Conservation (phyloP, 78 protist genomes). For the Cavenderia fasciculata region DNA sequence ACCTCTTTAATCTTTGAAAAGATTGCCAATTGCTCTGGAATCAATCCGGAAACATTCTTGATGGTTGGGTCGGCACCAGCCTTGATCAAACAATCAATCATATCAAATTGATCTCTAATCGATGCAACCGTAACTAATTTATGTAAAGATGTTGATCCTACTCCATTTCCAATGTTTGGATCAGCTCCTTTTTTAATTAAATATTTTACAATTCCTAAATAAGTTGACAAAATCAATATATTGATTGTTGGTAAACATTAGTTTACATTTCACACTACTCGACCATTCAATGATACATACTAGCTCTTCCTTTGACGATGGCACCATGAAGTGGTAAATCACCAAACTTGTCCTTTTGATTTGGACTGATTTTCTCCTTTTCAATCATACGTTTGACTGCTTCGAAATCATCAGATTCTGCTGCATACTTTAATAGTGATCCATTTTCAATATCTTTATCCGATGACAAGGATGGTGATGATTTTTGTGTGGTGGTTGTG, state of each 20-base stretch:
- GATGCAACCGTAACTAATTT: slow-evolving; percentile 40
- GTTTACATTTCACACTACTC: no score
- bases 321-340: slow-evolving; percentile 64
- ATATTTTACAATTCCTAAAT: slow-evolving; percentile 39
- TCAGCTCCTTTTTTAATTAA: slow-evolving; percentile 45
- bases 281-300: slow-evolving; percentile 15
- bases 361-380: neutral
- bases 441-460: neutral
- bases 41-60: slow-evolving; percentile 25
- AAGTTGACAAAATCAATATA: neutral
- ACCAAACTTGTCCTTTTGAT: slow-evolving; percentile 58
- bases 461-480: neutral
- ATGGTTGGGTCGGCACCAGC: slow-evolving; percentile 69
- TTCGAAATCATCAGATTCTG: slow-evolving; percentile 9
- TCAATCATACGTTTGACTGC: slow-evolving; percentile 38
- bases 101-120: neutral
- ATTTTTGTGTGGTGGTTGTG: neutral
- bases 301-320: slow-evolving; percentile 18
- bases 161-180: slow-evolving; percentile 36
- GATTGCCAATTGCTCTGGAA: slow-evolving; percentile 56
- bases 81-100: slow-evolving; percentile 21
- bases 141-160: slow-evolving; percentile 60
- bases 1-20: slow-evolving; percentile 27
- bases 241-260: no score
- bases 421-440: slow-evolving; percentile 1